Evolutionary conservation across 1,284 basidiomycete genomes (phyloP).

Genomic region (Peniophora sp.): DNA sequence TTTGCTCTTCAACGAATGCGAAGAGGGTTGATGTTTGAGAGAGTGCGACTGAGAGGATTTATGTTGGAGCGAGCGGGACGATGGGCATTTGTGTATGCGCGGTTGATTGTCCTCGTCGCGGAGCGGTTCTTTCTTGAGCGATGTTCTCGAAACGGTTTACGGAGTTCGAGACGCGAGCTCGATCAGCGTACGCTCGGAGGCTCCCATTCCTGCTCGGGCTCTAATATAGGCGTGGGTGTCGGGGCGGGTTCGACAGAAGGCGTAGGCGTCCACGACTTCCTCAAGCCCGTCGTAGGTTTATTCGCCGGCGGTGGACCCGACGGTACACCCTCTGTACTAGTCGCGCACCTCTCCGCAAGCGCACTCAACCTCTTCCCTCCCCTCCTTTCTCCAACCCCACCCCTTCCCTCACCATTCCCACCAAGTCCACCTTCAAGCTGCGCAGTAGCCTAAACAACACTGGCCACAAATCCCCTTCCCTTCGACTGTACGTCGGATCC

Average conservation of each 20-base stretch:
- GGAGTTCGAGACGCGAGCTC: neutral
- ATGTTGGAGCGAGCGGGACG: no score
- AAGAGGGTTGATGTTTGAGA: no score
- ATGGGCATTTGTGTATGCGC: no score
- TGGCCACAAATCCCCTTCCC: conserved; percentile 77
- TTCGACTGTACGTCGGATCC: conserved; percentile 72
- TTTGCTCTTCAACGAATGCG: no score
- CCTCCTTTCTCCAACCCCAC: conserved; percentile 16
- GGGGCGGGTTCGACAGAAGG: no score
- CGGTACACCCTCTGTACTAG: conserved; percentile 3
- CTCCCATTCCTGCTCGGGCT: no score
- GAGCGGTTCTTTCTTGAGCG: conserved; percentile 2
- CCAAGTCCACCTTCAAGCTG: conserved; percentile 38
- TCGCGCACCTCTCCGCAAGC: conserved; percentile 10
- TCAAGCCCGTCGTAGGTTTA: neutral
- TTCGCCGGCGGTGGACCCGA: neutral
- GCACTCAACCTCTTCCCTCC: conserved; percentile 9
- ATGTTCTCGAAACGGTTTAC: neutral
- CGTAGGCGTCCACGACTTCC: conserved; percentile 14
- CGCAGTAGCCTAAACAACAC: conserved; percentile 62
- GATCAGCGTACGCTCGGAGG: no score
- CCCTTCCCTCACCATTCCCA: no score
- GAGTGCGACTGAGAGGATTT: no score
- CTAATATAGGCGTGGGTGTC: no score
- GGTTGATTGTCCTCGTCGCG: no score